A percentile compares a stretch with the other conserved stretches of the same genome.
Evolutionary conservation across 148 eudicot species (phyloP).

Genomic region (Nyssa sinensis): DNA sequence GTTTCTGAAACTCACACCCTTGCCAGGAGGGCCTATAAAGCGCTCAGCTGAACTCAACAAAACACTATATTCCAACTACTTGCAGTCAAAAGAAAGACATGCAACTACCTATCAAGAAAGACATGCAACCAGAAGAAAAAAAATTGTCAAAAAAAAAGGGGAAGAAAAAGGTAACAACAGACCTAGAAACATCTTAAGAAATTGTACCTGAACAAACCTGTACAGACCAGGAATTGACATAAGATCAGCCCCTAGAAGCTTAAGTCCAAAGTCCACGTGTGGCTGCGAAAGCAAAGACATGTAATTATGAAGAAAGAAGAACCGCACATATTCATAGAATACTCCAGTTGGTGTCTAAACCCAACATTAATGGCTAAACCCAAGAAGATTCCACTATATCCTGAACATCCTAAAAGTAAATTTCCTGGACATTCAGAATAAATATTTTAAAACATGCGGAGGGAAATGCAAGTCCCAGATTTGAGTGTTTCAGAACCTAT

Average conservation of each 20-base stretch:
- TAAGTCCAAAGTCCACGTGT: slow-evolving; percentile 89
- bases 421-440: no score
- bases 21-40: background rate
- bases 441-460: background rate
- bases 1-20: background rate
- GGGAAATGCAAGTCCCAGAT: background rate
- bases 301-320: slow-evolving; percentile 6
- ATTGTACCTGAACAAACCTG: slow-evolving; percentile 73
- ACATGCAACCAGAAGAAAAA: no score
- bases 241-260: slow-evolving; percentile 87
- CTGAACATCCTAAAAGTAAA: no score
- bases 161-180: background rate
- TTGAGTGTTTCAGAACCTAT: no score
- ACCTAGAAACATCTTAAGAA: background rate
- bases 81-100: slow-evolving; percentile 4
- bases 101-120: no score
- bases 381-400: no score
- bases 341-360: background rate
- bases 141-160: background rate
- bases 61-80: background rate
- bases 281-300: slow-evolving; percentile 51
- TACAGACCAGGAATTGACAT: slow-evolving; percentile 93
- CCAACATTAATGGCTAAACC: slow-evolving; percentile 1
- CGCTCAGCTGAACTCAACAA: slow-evolving; percentile 3
- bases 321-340: background rate